Base-by-base conservation (phyloP, 2,329 filamentous ascomycete genomes). In the Pseudohalonectria lignicola region DNA sequence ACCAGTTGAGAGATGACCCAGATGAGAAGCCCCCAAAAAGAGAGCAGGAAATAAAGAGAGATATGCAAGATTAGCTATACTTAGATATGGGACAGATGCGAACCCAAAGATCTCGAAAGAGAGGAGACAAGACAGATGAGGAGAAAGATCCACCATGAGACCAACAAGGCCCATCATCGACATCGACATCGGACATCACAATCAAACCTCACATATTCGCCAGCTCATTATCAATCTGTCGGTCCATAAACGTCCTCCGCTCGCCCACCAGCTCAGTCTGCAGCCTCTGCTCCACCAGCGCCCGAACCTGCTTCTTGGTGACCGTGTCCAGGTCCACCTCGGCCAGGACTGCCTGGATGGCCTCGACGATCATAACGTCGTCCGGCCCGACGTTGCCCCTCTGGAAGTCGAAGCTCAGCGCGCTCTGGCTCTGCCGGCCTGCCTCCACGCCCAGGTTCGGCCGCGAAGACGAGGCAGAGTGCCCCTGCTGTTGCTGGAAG, bases 281-380 rank as follows among this genome's bases (percentile, higher is more conserved):
- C 44, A 98, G 63, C 51, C 88, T 76, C 66, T 95, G 87, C 64
- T 98, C 92, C 11, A 94, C 87, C 32, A 96, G 71, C 4, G 85
- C 88, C 36, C 85, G 74, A 40, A 92, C 82, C 64, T 96, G 90
- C 67, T 98, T 98, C 78, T 96, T 98, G 6, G 92, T 98, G 34
- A 96, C 86, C n/a, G 75, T 90, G 57, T 98, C 92, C 31, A 98
- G 69, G 58, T 98, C 90, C 1, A 95, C 87, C 52, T 95, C 90
- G 13, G 71, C 64, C 44, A 98, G 67, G 49, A 92, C 92, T 36
- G 72, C 67, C 52, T 86, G 82, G 44, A 96, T 90, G 2, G 85
- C 83, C 43, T 93, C 84, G 15, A 86, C 71, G 46, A 98, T 95
- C 43, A 77, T 73, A 33, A 66, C 67, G 51, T 96, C 88, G 47